Base-by-base conservation (phyloP, 1,284 basidiomycete genomes). In the Fistulinella cinereoalba region DNA sequence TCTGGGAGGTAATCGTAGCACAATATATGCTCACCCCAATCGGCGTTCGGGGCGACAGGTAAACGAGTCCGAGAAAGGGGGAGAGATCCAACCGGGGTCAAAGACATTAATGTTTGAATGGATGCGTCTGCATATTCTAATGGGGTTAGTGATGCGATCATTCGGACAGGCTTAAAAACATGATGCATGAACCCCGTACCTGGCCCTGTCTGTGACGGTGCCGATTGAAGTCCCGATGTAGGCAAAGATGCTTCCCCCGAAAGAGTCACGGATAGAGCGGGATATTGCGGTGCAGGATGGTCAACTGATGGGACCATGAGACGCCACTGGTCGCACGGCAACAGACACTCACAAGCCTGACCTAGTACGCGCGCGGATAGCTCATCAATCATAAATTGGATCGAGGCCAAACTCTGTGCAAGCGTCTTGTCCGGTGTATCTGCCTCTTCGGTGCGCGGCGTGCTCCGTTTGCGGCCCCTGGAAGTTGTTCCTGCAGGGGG, bases 371-470 rank as follows among this genome's bases (percentile, higher is more conserved):
- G 8, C 16, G 38, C 32, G 19, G 64, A 44, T 3, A 61, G 18
- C 11, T 43, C 32, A 9, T 60, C 49, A 21, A 65, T 38, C 15
- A 58, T 46, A 39, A 49, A 47, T 39, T 56, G 60, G 27, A 64
- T 57, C 15, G 49, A 46, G 8, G 51, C 47, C n/a, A 65, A n/a
- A 13, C 37, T 49, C 32, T 62, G 44, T 4, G 53, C 3, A 22
- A 57, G 47, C 13, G 51, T 49, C 34, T 41, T 33, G 1, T 21
- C 8, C 3, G 10, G 13, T 16, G 27, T 19, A 9, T 15, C 37
- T 39, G 11, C 37, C 41, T 2, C 23, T 44, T n/a, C 34, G 28
- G 13, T 23, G 31, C 43, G 37, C 25, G 29, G 16, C 15, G 15
- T 33, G 23, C 37, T 40, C 9, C 12, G 28, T 13, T 13, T 13